Evolutionary conservation across 345 rosid genomes (phyloP).

Genomic region (Salix dunnii): DNA sequence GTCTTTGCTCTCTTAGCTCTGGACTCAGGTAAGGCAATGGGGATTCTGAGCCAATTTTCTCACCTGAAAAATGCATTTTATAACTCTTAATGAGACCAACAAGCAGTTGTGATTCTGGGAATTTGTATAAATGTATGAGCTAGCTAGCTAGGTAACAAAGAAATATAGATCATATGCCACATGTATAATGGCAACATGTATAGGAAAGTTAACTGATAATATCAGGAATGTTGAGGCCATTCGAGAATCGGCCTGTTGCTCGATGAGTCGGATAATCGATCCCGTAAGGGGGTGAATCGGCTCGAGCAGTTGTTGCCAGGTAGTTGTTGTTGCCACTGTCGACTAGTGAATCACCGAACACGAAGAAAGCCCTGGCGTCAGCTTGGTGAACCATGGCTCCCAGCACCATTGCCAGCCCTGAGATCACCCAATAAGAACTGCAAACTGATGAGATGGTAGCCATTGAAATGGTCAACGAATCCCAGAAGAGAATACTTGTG

Average conservation of each 20-base stretch:
- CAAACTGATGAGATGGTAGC: background rate
- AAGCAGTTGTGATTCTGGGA: background rate
- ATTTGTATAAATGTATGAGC: background rate
- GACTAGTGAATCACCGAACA: slow-evolving; percentile 83
- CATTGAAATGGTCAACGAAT: background rate
- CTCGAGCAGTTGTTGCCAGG: slow-evolving; percentile 65
- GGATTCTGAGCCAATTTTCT: slow-evolving; percentile 52
- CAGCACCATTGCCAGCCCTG: background rate
- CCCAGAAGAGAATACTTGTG: background rate
- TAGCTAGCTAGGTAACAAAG: background rate
- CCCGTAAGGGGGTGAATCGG: slow-evolving; percentile 69
- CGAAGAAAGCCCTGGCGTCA: slow-evolving; percentile 61
- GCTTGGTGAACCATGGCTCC: slow-evolving; percentile 23
- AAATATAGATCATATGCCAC: background rate
- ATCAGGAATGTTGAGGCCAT: slow-evolving; percentile 74
- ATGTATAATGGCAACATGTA: background rate
- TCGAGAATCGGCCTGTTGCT: slow-evolving; percentile 74
- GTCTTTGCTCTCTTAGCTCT: slow-evolving; percentile 44
- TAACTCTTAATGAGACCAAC: background rate
- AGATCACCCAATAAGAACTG: background rate
- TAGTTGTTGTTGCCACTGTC: slow-evolving; percentile 80
- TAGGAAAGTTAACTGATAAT: slow-evolving; percentile 40
- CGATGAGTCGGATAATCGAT: slow-evolving; percentile 58
- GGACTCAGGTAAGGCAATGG: slow-evolving; percentile 76
- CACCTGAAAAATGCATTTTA: slow-evolving; percentile 35